Base-by-base conservation (phyloP, 2,329 filamentous ascomycete species). In the Fusarium bulbicola region DNA sequence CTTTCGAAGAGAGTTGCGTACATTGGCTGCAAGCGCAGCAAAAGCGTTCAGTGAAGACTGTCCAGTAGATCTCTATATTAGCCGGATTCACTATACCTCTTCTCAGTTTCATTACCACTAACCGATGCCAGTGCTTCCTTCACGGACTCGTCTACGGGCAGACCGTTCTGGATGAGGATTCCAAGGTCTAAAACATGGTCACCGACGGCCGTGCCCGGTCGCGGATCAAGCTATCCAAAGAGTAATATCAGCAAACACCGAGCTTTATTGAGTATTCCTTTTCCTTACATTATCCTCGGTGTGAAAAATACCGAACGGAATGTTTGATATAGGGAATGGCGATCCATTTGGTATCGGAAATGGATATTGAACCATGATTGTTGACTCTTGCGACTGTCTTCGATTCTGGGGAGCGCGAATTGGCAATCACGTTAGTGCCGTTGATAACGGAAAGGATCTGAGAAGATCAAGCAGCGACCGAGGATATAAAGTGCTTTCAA, bases 61-160 rank as follows among this genome's bases (percentile, higher is more conserved):
- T 18, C 20, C 36, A 13, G 3, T 18, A 32, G 5, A n/a, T 4
- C 0, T n/a, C 0, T 7, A 2, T 7, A 16, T 32, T 24, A 49
- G 28, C 18, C 11, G 0, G 4, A 6, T 13, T 5, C 3, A n/a
- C 7, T 4, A 3, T 13, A 6, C 0, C 15, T 49, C 28, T 18
- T 24, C 28, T 7, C 8, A 15, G 4, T 14, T 50, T 14, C 3
- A 2, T 0, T 16, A 10, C 15, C 2, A 56, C 52, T 56, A 16
- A 56, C 52, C 26, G 21, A 42, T n/a, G 2, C 4, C 2, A 56
- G 10, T 24, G 37, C 26, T 14, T 40, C 3, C 12, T 32, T 32
- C 5, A 56, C 6, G 4, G 28, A 30, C 2, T 32, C 2, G 2
- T 42, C 12, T 18, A 32, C 12, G 2, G 11, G 20, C 2, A 42